Percentiles rank a stretch among this genome's conserved stretches.
phyloP scores from a whole-genome alignment of 225 moss, liverwort and hornwort species.

The Marchantia paleacea region DNA sequence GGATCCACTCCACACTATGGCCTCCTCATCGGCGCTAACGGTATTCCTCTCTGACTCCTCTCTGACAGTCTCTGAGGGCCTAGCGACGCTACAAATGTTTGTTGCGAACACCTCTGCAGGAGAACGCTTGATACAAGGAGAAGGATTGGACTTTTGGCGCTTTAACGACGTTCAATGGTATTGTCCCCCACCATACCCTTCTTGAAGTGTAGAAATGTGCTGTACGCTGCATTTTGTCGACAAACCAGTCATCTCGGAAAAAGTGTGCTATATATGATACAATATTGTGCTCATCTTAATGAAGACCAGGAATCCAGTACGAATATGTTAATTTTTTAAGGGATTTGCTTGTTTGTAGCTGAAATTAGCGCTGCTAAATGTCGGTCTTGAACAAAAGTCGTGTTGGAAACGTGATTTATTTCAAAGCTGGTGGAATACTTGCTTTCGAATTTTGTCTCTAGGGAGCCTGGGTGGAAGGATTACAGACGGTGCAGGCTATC shows the following conservation, averaged over 20 bases:
- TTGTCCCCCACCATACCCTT: background rate
- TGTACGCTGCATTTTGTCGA: background rate
- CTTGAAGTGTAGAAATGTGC: background rate
- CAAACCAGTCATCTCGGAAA: background rate
- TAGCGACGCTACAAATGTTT: background rate
- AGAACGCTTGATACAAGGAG: background rate
- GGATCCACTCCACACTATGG: background rate
- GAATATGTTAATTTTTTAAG: too few relatives aligned
- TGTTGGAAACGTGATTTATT: too few relatives aligned
- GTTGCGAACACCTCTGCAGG: background rate
- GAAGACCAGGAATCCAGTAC: too few relatives aligned
- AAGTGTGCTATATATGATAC: too few relatives aligned
- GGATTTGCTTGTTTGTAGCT: too few relatives aligned
- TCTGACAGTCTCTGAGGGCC: background rate
- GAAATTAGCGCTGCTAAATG: too few relatives aligned
- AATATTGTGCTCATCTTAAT: too few relatives aligned
- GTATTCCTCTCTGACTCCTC: background rate
- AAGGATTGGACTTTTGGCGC: background rate
- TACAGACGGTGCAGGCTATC: too few relatives aligned
- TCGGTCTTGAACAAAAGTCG: too few relatives aligned
- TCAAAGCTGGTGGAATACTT: too few relatives aligned
- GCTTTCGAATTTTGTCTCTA: too few relatives aligned
- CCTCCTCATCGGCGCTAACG: constrained; percentile 10
- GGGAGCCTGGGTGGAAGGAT: too few relatives aligned
- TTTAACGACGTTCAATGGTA: background rate